Evolutionary conservation across 2,329 filamentous ascomycete genomes (phyloP).

Genomic region (Lachnellula arida): DNA sequence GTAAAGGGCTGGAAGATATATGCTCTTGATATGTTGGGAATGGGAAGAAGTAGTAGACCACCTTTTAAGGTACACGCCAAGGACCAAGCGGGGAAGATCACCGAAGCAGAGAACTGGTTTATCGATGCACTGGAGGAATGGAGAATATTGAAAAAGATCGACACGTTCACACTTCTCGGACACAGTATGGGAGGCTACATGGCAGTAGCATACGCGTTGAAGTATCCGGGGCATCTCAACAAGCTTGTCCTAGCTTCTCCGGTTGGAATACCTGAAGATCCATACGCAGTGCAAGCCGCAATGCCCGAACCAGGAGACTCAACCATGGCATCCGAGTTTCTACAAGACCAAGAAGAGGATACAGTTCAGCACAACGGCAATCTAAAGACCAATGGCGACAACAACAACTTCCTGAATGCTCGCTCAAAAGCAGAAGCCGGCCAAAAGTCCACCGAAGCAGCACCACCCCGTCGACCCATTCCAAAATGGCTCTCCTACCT

Average conservation of each 20-base stretch:
- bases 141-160: constrained; percentile 81
- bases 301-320: constrained; percentile 75
- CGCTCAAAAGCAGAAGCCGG: constrained; percentile 38
- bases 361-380: constrained; percentile 39
- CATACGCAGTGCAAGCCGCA: constrained; percentile 75
- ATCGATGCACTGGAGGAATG: constrained; percentile 95
- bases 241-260: constrained; percentile 95
- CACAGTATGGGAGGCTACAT: constrained; percentile 95
- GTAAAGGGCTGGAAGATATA: constrained; percentile 81
- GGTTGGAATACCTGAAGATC: constrained; percentile 91
- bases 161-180: constrained; percentile 87
- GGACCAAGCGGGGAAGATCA: constrained; percentile 71
- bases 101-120: constrained; percentile 92
- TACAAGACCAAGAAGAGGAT: constrained; percentile 59
- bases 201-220: constrained; percentile 89
- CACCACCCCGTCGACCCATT: constrained; percentile 46
- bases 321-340: constrained; percentile 71
- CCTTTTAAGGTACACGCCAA: constrained; percentile 82
- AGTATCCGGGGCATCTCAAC: constrained; percentile 91
- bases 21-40: constrained; percentile 90
- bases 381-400: constrained; percentile 25
- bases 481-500: constrained; percentile 88
- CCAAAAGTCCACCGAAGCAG: constrained; percentile 30
- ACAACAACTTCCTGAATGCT: constrained; percentile 52
- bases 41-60: constrained; percentile 84